These are phyloP conservation scores for Aspergillus avenaceus DNA, from an alignment of 495 filamentous ascomycete species.

Conservation along the genomic window DNA sequence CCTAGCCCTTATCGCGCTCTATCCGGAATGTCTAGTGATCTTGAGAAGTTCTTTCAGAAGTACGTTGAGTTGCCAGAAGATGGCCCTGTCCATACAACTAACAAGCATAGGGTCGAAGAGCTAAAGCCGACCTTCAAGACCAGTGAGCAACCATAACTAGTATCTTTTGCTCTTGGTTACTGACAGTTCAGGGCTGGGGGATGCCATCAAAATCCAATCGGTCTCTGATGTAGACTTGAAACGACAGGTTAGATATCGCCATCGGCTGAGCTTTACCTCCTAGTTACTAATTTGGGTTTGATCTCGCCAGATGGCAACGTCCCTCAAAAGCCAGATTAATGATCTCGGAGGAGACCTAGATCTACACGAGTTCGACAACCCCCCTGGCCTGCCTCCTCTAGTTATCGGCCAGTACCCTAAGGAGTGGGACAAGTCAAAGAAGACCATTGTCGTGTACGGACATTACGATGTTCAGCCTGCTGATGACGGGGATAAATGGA, in stretches of 20 bases:
- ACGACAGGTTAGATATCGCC: not conserved
- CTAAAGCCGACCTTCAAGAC: not conserved
- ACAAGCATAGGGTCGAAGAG: not conserved
- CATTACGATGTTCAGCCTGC: slow-evolving; percentile 99
- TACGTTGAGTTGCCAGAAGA: not conserved
- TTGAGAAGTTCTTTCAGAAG: not conserved
- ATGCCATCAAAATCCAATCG: not conserved
- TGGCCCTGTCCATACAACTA: not conserved
- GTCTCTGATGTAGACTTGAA: not conserved
- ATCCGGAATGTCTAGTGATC: too few species aligned
- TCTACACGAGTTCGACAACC: slow-evolving; percentile 11
- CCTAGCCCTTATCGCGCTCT: too few species aligned
- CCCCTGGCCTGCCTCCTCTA: slow-evolving; percentile 87
- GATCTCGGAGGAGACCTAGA: not conserved
- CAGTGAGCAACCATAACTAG: not conserved
- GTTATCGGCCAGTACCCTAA: slow-evolving; percentile 86
- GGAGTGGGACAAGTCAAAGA: slow-evolving; percentile 68
- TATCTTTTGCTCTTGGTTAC: not conserved
- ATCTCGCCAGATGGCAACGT: not conserved
- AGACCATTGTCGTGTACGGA: slow-evolving; percentile 92
- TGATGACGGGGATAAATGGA: slow-evolving; percentile 88
- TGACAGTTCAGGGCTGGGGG: not conserved
- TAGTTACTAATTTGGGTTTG: not conserved
- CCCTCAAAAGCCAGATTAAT: not conserved
- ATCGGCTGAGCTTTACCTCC: not conserved